Conservation (phyloP, 2,329 filamentous ascomycete species). For the Alternaria sp. region DNA sequence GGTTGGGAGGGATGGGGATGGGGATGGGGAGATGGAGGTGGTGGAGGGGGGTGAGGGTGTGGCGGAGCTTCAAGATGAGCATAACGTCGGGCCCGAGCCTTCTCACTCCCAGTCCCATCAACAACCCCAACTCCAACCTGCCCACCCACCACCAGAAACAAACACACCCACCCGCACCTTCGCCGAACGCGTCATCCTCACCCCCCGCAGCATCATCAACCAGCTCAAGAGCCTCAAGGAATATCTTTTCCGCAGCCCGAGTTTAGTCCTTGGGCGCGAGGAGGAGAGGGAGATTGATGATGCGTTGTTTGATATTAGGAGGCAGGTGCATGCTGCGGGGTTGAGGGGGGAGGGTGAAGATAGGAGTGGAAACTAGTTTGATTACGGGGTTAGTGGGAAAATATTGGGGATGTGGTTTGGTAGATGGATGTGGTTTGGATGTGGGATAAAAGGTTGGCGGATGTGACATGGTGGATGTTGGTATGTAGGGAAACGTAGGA, state of each 20-base stretch:
- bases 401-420: background rate
- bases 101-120: too few relatives aligned
- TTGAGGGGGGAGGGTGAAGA: conserved; percentile 49
- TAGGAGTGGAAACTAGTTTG: background rate
- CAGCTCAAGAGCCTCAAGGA: conserved; percentile 53
- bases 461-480: too few relatives aligned
- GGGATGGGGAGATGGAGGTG: background rate
- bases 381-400: background rate
- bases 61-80: background rate
- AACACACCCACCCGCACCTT: conserved; percentile 17
- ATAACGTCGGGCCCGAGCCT: too few relatives aligned
- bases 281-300: conserved; percentile 77
- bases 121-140: background rate
- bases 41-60: background rate
- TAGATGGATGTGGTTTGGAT: background rate
- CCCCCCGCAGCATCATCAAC: conserved; percentile 59
- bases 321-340: conserved; percentile 74
- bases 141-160: background rate
- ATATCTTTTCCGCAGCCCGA: conserved; percentile 60
- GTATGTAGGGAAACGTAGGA: background rate
- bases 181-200: conserved; percentile 44
- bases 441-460: background rate
- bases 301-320: conserved; percentile 78
- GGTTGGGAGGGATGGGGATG: background rate
- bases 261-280: conserved; percentile 65